These are phyloP conservation scores for Flueggea neowawraea DNA, from an alignment of 441 rosid species.

Conservation along the genomic window DNA sequence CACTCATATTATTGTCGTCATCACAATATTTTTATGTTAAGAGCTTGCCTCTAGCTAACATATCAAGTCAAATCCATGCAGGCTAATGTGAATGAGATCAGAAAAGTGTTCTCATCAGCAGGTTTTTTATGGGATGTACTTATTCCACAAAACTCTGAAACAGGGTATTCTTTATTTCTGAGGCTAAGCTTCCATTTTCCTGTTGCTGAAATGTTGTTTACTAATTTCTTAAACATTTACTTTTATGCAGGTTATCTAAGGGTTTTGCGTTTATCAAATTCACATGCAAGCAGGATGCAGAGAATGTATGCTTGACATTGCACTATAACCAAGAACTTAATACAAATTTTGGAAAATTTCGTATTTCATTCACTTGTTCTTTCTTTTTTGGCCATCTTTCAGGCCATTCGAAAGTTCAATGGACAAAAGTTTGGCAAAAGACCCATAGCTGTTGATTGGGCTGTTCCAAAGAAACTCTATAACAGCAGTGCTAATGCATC, in stretches of 20 bases:
- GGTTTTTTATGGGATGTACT: conserved; percentile 95
- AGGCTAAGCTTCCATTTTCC: not conserved
- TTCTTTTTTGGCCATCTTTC: conserved; percentile 17
- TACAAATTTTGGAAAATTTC: conserved; percentile 1
- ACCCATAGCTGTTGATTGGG: conserved; percentile 98
- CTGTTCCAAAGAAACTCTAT: conserved; percentile 83
- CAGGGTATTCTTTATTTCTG: conserved; percentile 46
- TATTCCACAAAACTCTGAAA: conserved; percentile 70
- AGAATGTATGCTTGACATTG: conserved; percentile 47
- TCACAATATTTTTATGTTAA: not conserved
- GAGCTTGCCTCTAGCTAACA: not conserved
- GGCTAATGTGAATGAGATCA: conserved; percentile 70
- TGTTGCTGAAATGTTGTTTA: not conserved
- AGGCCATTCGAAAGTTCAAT: conserved; percentile 92
- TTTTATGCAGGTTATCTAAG: conserved; percentile 49
- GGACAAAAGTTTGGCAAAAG: conserved; percentile 68
- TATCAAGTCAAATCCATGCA: conserved; percentile 31
- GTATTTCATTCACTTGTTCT: conserved; percentile 7
- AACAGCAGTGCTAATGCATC: conserved; percentile 41
- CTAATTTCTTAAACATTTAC: not conserved
- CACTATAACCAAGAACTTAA: no score
- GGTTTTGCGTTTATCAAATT: conserved; percentile 96
- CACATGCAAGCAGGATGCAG: conserved; percentile 87
- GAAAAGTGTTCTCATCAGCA: conserved; percentile 57
- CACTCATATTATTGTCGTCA: not conserved